Percentiles rank a stretch among this genome's conserved stretches.
These are phyloP conservation scores for Fomitopsis schrenkii DNA, from an alignment of 1,284 basidiomycete species.

Conservation along the genomic window DNA sequence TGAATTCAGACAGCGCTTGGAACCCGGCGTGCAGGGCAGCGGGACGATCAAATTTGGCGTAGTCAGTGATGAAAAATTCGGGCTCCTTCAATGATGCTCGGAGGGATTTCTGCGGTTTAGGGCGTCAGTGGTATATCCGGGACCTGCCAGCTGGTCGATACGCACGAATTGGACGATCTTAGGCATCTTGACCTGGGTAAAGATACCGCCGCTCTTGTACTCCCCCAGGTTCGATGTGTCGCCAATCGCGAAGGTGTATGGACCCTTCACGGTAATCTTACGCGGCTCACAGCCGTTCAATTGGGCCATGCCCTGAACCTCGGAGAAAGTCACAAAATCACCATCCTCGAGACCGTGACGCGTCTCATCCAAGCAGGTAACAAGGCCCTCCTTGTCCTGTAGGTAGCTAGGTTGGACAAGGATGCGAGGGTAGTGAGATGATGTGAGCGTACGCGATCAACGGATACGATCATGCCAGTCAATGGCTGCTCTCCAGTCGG, in stretches of 20 bases:
- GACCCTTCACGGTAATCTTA: constrained; percentile 92
- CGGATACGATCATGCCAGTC: constrained; percentile 92
- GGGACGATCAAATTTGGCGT: constrained; percentile 96
- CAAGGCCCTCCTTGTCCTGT: constrained; percentile 84
- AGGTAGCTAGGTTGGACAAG: neutral
- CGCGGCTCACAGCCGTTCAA: constrained; percentile 90
- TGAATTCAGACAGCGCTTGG: constrained; percentile 89
- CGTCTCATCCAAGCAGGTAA: constrained; percentile 96
- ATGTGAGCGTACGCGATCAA: constrained; percentile 60
- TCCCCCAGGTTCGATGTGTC: constrained; percentile 77
- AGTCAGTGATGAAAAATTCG: constrained; percentile 94
- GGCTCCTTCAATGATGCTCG: constrained; percentile 82
- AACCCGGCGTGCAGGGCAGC: constrained; percentile 90
- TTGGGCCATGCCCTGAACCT: constrained; percentile 94
- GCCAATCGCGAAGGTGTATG: constrained; percentile 94
- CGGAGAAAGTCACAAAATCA: constrained; percentile 96
- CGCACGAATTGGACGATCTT: constrained; percentile 91
- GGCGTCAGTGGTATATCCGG: neutral
- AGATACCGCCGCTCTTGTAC: constrained; percentile 91
- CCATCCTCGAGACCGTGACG: constrained; percentile 98
- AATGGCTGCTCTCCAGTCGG: constrained; percentile 94
- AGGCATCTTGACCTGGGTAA: constrained; percentile 99
- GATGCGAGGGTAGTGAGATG: neutral
- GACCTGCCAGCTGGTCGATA: constrained; percentile 9
- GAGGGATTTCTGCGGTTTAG: constrained; percentile 76